Conservation (phyloP, 768 basidiomycete species). For the Auricularia sp. region DNA sequence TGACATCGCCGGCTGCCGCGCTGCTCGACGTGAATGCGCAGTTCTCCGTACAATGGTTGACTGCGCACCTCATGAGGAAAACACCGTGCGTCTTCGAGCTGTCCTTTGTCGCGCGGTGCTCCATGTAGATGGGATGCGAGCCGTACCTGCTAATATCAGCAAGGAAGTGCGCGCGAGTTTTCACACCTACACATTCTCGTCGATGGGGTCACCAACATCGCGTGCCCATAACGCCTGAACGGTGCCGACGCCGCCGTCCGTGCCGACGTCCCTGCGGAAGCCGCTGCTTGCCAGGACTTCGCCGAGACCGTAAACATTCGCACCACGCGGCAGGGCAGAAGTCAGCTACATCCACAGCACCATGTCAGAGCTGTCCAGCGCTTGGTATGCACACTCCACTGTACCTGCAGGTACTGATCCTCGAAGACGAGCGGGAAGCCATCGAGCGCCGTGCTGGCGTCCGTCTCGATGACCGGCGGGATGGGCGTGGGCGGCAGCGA, state of each 20-base stretch:
- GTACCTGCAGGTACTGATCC: slow-evolving; percentile 66
- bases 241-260: slow-evolving; percentile 40
- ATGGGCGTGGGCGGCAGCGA: slow-evolving; percentile 55
- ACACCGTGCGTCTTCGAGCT: slow-evolving; percentile 63
- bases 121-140: slow-evolving; percentile 62
- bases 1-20: slow-evolving; percentile 59
- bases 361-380: background rate
- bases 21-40: slow-evolving; percentile 22
- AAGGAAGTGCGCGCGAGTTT: background rate
- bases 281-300: slow-evolving; percentile 64
- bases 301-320: slow-evolving; percentile 73
- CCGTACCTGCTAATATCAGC: slow-evolving; percentile 44
- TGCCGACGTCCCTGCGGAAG: slow-evolving; percentile 51
- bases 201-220: slow-evolving; percentile 51
- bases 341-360: slow-evolving; percentile 33
- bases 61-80: slow-evolving; percentile 50
- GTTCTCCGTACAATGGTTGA: background rate
- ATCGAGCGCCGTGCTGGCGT: slow-evolving; percentile 46
- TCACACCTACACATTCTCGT: slow-evolving; percentile 50
- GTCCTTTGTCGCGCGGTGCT: slow-evolving; percentile 49
- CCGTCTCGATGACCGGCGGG: slow-evolving; percentile 39
- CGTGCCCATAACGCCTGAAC: slow-evolving; percentile 63
- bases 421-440: slow-evolving; percentile 69
- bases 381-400: no score
- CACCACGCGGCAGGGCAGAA: slow-evolving; percentile 51